Base-by-base conservation (phyloP, 2,329 filamentous ascomycete species). In the Orbilia blumenaviensis region DNA sequence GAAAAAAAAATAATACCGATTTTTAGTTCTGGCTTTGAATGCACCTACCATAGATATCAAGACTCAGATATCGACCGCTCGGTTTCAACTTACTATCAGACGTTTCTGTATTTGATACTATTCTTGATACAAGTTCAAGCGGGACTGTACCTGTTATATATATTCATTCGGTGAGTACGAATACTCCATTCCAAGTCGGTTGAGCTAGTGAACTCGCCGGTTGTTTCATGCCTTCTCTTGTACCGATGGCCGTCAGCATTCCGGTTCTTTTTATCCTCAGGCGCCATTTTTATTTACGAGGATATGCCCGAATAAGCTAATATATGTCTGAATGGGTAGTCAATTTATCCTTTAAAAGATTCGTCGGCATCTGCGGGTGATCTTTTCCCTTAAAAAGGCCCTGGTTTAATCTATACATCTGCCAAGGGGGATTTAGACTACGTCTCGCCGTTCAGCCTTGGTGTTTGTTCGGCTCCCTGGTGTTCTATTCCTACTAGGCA, bases 311-410 rank as follows among this genome's bases (percentile, higher is more conserved):
- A 64, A 23, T 16, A 64, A 64, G 46, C 60, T 76, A 69, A 76
- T 66, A 69, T 69, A 61, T 69, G 16, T 76, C 50, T 60, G 44
- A 63, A 56, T 21, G 21, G 58, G 18, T 23, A 76, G 64, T 36
- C 72, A 69, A 76, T 68, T 76, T 76, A 76, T 50, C 72, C 72
- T 69, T 61, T 25, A 60, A 64, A 61, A 60, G 38, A 54, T 69
- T 76, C 54, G 34, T 66, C 72, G 72, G 72, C 72, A 76, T 69
- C 63, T 44, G 60, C 72, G 72, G 72, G 72, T 76, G 72, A 76
- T 69, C 48, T 58, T 69, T 76, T 76, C 36, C 71, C 71, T 50
- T 64, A 69, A 69, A 66, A 69, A 29, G 44, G 14, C 67, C 67
- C 58, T 56, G 46, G 41, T 48, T 67, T 58, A 76, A 63, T 67